phyloP scores from a whole-genome alignment of 768 basidiomycete species.

The Tulasnella sp. region DNA sequence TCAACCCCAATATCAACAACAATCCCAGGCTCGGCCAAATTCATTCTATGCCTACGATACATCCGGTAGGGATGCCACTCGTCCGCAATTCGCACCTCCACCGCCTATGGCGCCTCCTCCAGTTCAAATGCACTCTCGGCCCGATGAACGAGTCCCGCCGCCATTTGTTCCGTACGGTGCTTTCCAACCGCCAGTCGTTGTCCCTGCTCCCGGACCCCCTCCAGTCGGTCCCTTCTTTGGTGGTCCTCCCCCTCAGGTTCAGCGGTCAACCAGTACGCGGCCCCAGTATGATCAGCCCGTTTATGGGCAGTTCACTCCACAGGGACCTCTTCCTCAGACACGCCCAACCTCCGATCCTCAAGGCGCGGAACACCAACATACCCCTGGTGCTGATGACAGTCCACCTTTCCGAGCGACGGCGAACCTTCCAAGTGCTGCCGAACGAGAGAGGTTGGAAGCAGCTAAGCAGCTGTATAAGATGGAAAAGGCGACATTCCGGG shows the following conservation, averaged over 20 bases:
- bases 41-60: neutral
- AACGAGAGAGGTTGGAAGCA: conserved; percentile 3
- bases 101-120: conserved; percentile 3
- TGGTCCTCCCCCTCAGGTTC: neutral
- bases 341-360: neutral
- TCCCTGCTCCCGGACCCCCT: neutral
- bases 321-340: neutral
- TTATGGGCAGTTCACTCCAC: neutral
- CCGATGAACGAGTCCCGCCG: neutral
- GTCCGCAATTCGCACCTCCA: neutral
- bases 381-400: neutral
- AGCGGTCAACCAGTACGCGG: neutral
- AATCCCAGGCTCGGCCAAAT: neutral
- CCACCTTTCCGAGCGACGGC: neutral
- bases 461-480: conserved; percentile 14
- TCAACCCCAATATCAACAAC: neutral
- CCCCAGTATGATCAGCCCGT: neutral
- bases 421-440: neutral
- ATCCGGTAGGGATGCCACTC: neutral
- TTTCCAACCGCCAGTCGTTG: neutral
- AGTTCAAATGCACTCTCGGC: neutral
- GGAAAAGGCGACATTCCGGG: conserved; percentile 19
- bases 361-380: neutral
- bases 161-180: conserved; percentile 6
- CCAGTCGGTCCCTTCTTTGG: neutral